Evolutionary conservation across 2,329 filamentous ascomycete species (phyloP), one percentile per base, ranked within the genome.

Genomic region (Fusarium napiforme): DNA sequence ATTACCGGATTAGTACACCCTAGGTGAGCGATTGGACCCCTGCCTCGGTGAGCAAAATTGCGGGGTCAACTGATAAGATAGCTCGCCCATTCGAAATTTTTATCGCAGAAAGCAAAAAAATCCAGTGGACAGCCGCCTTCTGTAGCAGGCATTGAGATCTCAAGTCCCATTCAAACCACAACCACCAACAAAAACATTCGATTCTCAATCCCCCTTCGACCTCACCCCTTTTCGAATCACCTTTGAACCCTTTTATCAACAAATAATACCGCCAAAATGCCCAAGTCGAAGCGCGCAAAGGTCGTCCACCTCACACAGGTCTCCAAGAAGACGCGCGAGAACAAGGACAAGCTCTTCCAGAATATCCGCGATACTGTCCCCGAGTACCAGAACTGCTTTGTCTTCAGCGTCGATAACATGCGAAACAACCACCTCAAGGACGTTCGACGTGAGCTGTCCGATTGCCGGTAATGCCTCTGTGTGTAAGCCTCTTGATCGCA

Each of bases 321-420:
- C 79, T 87, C 90, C 83, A 98, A 97, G 87, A 98, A 98, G 88
- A 92, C 91, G 72, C 92, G 93, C 84, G 97, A 97, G 86, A 93
- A 98, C 83, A 95, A 95, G 83, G 90, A 95, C 80, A 92, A 92
- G 80, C 92, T 98, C 72, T 97, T 96, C 85, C 87, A 92, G 83
- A 94, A 93, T 83, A 93, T 99, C 74, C 94, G 95, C 83, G 92
- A 95, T 82, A 92, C 91, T 79, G 88, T 97, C 69, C 92, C 95
- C 81, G 87, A 93, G 80, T 97, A 96, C 87, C 90, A 95, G 84
- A 91, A 96, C 87, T 93, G 96, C 85, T 97, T 97, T 85, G 93
- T 98, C 81, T 97, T 99, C 83, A 89, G 90, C 79, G 92, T 99
- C 77, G 93, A 97, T 81, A 98, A 98, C 87, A 97, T 97, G 94